Conservation (phyloP, 1,284 basidiomycete species). For the Apiotrichum gamsii region DNA sequence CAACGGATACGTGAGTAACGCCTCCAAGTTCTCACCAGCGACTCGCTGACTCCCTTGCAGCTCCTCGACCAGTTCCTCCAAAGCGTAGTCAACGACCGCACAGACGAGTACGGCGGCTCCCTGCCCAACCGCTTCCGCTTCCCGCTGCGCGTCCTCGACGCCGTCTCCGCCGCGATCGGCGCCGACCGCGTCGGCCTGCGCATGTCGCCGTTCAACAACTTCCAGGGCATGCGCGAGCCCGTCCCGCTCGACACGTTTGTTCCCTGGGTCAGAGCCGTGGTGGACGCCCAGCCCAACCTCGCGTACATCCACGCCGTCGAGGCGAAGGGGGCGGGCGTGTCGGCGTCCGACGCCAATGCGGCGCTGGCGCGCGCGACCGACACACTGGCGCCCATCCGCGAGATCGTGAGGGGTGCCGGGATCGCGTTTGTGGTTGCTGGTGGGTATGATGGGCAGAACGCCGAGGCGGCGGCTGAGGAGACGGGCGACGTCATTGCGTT, state of each 20-base stretch:
- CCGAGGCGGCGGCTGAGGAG: conserved; percentile 31
- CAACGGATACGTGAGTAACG: conserved; percentile 16
- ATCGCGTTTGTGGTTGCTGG: conserved; percentile 52
- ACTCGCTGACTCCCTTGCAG: conserved; percentile 2
- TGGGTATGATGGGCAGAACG: conserved; percentile 45
- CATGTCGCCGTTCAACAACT: conserved; percentile 54
- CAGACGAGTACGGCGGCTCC: conserved; percentile 58
- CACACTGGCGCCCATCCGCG: conserved; percentile 21
- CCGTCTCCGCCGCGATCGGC: conserved; percentile 52
- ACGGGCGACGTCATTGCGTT: conserved; percentile 50
- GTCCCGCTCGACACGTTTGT: conserved; percentile 49
- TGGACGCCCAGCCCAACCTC: conserved; percentile 51
- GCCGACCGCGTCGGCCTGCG: conserved; percentile 52
- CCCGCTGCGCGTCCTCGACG: conserved; percentile 53
- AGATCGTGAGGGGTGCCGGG: conserved; percentile 18
- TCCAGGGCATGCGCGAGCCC: conserved; percentile 47
- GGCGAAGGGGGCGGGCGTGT: conserved; percentile 19
- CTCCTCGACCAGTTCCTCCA: conserved; percentile 56
- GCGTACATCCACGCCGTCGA: conserved; percentile 60
- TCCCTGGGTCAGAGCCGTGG: conserved; percentile 26
- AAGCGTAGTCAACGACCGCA: conserved; percentile 53
- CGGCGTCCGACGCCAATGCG: no score
- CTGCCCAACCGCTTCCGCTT: conserved; percentile 56
- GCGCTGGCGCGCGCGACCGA: conserved; percentile 5
- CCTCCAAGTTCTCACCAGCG: background rate